phyloP scores from a whole-genome alignment of 176 grass and related monocot species.

The Avena sativa region DNA sequence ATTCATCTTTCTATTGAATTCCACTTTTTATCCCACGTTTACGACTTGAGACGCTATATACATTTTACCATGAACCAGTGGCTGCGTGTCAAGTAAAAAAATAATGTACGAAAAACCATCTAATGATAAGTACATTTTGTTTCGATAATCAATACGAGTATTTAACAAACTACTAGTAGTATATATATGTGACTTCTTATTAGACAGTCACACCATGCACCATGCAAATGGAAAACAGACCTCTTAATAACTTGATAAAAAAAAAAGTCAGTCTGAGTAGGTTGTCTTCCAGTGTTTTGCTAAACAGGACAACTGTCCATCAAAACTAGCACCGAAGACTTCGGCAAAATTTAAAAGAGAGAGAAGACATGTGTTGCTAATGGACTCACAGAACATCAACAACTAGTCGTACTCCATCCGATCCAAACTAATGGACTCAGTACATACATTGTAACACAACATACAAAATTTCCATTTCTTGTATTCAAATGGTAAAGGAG shows the following conservation, averaged over 20 bases:
- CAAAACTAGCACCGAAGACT: neutral
- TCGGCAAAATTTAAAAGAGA: neutral
- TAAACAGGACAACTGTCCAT: neutral
- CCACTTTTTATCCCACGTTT: too few relatives aligned
- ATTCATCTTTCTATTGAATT: too few relatives aligned
- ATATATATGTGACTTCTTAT: neutral
- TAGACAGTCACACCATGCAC: neutral
- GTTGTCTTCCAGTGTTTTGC: neutral
- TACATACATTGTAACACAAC: neutral
- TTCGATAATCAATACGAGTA: neutral
- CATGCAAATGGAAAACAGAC: neutral
- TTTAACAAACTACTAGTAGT: neutral
- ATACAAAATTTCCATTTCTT: slow-evolving; percentile 18
- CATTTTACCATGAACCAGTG: too few relatives aligned
- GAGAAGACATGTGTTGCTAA: neutral
- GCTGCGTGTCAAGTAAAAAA: too few relatives aligned
- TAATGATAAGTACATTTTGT: neutral
- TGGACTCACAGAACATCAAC: neutral
- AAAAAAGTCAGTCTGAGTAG: neutral
- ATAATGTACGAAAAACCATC: too few relatives aligned
- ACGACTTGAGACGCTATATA: too few relatives aligned
- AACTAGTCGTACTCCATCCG: too few relatives aligned
- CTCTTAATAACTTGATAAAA: neutral
- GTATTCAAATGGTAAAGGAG: neutral
- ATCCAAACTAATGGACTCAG: too few relatives aligned